A percentile compares a stretch with the other conserved stretches of the same genome.
phyloP scores from a whole-genome alignment of 768 basidiomycete species.

The Mycena venus region DNA sequence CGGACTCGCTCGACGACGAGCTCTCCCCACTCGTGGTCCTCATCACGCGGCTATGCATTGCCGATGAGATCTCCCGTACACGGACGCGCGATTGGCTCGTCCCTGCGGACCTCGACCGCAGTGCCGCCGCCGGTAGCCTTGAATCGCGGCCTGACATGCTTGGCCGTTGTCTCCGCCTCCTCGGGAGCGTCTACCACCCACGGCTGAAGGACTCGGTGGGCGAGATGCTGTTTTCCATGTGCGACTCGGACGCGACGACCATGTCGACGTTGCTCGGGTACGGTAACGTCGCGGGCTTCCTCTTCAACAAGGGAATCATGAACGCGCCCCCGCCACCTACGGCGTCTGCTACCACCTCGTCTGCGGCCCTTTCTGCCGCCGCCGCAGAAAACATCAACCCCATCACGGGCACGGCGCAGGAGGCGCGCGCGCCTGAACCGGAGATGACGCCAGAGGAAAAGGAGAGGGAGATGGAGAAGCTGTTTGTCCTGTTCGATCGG shows the following conservation, averaged over 20 bases:
- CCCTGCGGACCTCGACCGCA: slow-evolving; percentile 86
- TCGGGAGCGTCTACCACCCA: slow-evolving; percentile 80
- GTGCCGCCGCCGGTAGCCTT: slow-evolving; percentile 63
- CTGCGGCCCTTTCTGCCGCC: slow-evolving; percentile 48
- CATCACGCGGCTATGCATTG: slow-evolving; percentile 76
- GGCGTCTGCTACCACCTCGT: slow-evolving; percentile 40
- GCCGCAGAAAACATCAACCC: slow-evolving; percentile 76
- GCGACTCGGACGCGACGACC: slow-evolving; percentile 83
- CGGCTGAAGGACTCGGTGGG: slow-evolving; percentile 84
- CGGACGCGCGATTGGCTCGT: slow-evolving; percentile 78
- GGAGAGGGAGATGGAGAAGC: slow-evolving; percentile 90
- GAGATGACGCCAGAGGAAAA: slow-evolving; percentile 97
- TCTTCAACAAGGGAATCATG: slow-evolving; percentile 92
- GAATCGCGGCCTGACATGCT: slow-evolving; percentile 81
- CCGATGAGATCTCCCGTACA: slow-evolving; percentile 68
- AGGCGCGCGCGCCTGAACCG: slow-evolving; percentile 51
- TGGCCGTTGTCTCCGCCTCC: slow-evolving; percentile 84
- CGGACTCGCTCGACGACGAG: slow-evolving; percentile 76
- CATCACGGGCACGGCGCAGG: slow-evolving; percentile 83
- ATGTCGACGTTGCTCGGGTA: slow-evolving; percentile 90
- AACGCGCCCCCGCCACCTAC: slow-evolving; percentile 62
- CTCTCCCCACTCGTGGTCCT: slow-evolving; percentile 84
- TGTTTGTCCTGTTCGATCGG: slow-evolving; percentile 93
- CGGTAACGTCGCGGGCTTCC: slow-evolving; percentile 94
- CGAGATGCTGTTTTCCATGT: slow-evolving; percentile 89